Conservation (phyloP, 805 yeast species). For the Maudiozyma serrabonitensis region DNA sequence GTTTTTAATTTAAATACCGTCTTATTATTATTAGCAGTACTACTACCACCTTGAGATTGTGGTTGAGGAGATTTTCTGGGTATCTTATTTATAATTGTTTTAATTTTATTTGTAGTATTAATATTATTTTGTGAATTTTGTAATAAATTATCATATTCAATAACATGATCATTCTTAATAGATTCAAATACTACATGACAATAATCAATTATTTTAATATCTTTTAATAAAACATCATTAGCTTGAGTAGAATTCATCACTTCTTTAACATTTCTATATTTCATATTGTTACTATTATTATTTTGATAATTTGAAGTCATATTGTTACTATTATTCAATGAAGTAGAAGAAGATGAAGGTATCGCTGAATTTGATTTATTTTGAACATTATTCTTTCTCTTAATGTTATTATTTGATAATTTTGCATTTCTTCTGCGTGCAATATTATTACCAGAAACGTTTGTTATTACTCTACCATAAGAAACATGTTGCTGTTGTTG, state of each 20-base stretch:
- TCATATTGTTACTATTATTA: neutral
- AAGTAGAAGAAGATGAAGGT: too few species aligned
- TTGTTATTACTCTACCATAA: neutral
- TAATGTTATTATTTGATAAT: neutral
- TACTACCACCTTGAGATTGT: neutral
- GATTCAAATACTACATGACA: neutral
- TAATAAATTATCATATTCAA: slow-evolving; percentile 1
- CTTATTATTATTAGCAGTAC: slow-evolving; percentile 3
- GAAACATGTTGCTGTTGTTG: neutral
- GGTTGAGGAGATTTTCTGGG: slow-evolving; percentile 3
- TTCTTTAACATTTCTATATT: neutral
- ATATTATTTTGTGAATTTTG: neutral
- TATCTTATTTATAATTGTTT: slow-evolving; percentile 10
- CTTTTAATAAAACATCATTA: neutral
- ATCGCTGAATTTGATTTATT: neutral
- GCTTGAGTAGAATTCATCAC: neutral
- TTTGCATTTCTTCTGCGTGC: neutral
- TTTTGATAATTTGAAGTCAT: neutral
- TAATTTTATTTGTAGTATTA: slow-evolving; percentile 5
- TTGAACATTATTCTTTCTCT: neutral
- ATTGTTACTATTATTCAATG: too few species aligned
- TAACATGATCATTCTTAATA: slow-evolving; percentile 5
- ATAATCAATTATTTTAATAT: neutral
- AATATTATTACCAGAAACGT: neutral
- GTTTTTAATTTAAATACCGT: slow-evolving; percentile 9